phyloP scores from a whole-genome alignment of 2,329 filamentous ascomycete species.

The Cercospora sp. region DNA sequence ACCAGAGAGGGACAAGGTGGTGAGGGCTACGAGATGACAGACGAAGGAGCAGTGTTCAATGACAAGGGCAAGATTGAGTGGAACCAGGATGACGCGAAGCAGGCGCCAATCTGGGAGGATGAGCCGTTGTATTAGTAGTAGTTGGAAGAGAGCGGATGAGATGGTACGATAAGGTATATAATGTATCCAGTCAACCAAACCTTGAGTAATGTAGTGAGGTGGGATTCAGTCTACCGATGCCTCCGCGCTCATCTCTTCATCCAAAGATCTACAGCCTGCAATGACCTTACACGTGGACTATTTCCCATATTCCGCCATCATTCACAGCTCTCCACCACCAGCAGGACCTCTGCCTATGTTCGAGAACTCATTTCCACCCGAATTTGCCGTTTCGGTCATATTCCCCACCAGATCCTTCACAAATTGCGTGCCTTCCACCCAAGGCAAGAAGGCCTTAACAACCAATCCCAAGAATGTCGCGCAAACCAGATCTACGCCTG shows the following conservation, averaged over 20 bases:
- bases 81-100: constrained; percentile 42
- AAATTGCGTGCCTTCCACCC: constrained; percentile 18
- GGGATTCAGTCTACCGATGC: too few relatives aligned
- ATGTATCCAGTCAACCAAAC: too few relatives aligned
- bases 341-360: too few relatives aligned
- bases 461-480: constrained; percentile 17
- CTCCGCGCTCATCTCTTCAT: too few relatives aligned
- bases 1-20: constrained; percentile 38
- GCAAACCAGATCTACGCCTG: constrained; percentile 8
- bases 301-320: too few relatives aligned
- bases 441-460: constrained; percentile 17
- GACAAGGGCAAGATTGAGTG: constrained; percentile 49
- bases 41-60: constrained; percentile 48
- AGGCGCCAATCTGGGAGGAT: constrained; percentile 40
- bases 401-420: constrained; percentile 13
- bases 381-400: constrained; percentile 7
- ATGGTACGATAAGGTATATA: not conserved
- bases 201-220: too few relatives aligned
- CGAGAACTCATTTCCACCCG: too few relatives aligned
- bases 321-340: too few relatives aligned
- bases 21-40: constrained; percentile 40
- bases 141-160: not conserved
- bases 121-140: constrained; percentile 41
- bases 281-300: too few relatives aligned
- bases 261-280: too few relatives aligned